Base-by-base conservation (phyloP, 73 alveolate genomes). In the Breviolum minutum region DNA sequence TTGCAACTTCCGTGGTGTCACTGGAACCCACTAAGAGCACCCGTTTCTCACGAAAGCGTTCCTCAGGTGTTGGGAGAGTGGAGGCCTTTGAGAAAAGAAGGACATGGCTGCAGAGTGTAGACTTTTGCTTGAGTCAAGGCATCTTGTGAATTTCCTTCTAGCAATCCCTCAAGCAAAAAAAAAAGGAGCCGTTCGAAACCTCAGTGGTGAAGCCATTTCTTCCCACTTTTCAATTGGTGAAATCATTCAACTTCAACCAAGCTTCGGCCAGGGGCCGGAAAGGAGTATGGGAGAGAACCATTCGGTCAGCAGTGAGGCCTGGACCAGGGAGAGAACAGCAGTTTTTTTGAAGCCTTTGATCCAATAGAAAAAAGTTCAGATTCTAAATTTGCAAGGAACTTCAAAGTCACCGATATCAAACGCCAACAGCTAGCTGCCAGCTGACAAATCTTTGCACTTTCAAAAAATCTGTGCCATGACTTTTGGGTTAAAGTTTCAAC, bases 271-370 rank as follows among this genome's bases (percentile, higher is more conserved):
- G 27, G 6, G 95, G 70, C 40, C 85, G 83, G 70, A 88, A 88
- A 24, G 95, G 95, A 20, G 85, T 88, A 48, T 88, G 95, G 62
- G 84, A 64, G 63, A 88, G 85, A 17, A 88, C 71, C 95, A 88
- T 88, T 40, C 84, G 91, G 24, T 82, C 74, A 6, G 74, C 73
- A 54, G 24, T 40, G 54, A 82, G 54, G 91, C 91, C 91, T 82
- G 9, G 77, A 1, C 77, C 77, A 22, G 77, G 17, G 77, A 68
- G 77, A 40, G 3, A 40, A 40, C 54, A 3, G 54, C 54, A 40
- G 54, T 40, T 40, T 40, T 40, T 40, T 40, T 40, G 54, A 40
- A 40, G 54, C 54, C 0, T 3, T 3, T 40, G 54, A 40, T 40
- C 54, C 54, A 40, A 3, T 40, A 40, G 54, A 40, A 40, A 40